Conservation (phyloP, 2,329 filamentous ascomycete genomes). For the Diaporthe citriasiana region DNA sequence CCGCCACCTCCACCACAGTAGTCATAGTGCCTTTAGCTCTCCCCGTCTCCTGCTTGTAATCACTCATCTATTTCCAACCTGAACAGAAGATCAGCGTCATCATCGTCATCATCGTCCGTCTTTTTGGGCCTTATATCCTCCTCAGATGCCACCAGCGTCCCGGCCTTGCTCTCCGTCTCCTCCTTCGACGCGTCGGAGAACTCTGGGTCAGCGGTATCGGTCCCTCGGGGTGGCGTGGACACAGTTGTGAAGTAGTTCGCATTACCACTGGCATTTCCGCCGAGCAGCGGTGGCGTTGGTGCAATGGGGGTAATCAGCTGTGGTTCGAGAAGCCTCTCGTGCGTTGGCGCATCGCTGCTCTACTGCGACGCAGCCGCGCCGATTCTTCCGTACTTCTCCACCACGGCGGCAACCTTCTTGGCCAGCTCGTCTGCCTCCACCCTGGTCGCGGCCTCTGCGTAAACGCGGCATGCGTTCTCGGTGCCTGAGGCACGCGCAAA, state of each 20-base stretch:
- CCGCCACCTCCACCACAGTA: not conserved
- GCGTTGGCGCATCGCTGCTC: conserved; percentile 35
- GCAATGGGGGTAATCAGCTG: conserved; percentile 6
- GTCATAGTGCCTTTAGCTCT: not conserved
- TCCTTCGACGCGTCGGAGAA: not conserved
- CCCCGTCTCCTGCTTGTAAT: not conserved
- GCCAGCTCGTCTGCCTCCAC: conserved; percentile 93
- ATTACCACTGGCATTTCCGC: too few species aligned
- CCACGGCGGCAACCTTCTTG: conserved; percentile 82
- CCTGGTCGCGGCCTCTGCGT: conserved; percentile 91
- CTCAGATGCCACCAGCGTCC: conserved; percentile 1
- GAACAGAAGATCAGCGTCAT: conserved; percentile 36
- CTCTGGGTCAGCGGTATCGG: not conserved
- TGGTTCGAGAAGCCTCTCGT: conserved; percentile 21
- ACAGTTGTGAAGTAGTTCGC: not conserved
- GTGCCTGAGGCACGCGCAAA: conserved; percentile 96
- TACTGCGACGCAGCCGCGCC: conserved; percentile 35
- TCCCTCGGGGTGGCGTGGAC: not conserved
- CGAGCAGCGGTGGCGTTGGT: not conserved
- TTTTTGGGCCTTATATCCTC: conserved; percentile 1
- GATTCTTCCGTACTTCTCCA: conserved; percentile 69
- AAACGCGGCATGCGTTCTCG: conserved; percentile 95
- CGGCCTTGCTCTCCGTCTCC: not conserved
- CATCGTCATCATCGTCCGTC: conserved; percentile 24
- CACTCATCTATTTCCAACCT: conserved; percentile 31